Evolutionary conservation across 1,139 yeast genomes (phyloP).

Genomic region (Hansenula sp.): DNA sequence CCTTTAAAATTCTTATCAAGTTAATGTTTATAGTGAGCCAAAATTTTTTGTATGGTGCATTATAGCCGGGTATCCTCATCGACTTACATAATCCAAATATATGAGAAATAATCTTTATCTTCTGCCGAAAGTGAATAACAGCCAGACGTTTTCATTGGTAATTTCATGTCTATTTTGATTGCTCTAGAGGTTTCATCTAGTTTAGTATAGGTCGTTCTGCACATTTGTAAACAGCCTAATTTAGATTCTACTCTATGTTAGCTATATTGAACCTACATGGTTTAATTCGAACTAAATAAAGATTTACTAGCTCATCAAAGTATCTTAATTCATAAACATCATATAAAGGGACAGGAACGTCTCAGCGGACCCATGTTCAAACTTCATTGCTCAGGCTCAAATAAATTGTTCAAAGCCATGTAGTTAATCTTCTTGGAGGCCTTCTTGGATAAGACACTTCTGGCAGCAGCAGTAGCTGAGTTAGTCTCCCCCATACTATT

Average conservation of each 20-base stretch:
- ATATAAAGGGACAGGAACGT: neutral
- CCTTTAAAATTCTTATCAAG: neutral
- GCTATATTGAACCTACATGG: no score
- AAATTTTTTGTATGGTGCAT: constrained; percentile 2
- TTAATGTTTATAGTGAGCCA: neutral
- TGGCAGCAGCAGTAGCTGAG: constrained; percentile 73
- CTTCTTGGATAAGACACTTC: constrained; percentile 63
- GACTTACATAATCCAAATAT: constrained; percentile 8
- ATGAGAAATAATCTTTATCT: no score
- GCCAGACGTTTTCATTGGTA: no score
- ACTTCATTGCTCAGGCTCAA: constrained; percentile 24
- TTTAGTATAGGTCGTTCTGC: no score
- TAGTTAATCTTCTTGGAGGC: constrained; percentile 87
- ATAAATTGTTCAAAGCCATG: constrained; percentile 66
- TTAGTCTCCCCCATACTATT: constrained; percentile 41
- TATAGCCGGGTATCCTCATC: constrained; percentile 11
- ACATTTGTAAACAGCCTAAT: no score
- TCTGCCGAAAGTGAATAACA: no score
- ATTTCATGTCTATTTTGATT: no score
- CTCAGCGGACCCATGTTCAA: no score
- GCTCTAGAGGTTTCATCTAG: no score
- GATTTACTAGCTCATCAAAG: no score
- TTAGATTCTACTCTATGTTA: no score
- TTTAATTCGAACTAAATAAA: no score
- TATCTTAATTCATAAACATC: neutral